Evolutionary conservation across 352 stramenopile genomes (phyloP).

Genomic region (Phytophthora niederhauseri): DNA sequence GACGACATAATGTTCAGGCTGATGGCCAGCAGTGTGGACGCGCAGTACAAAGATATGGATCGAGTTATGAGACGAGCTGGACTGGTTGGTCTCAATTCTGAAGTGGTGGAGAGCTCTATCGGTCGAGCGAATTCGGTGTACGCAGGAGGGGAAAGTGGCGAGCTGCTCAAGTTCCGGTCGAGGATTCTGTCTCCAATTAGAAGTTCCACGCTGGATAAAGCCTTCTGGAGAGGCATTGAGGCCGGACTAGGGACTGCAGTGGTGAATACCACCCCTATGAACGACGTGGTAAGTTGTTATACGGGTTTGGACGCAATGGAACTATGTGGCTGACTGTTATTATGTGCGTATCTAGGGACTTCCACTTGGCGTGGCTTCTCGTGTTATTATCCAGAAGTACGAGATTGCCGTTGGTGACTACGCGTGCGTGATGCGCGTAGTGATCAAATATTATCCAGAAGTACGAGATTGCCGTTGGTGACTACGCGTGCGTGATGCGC

Average conservation of each 20-base stretch:
- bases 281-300: neutral
- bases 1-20: neutral
- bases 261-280: neutral
- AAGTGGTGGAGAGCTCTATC: neutral
- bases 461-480: conserved; percentile 2
- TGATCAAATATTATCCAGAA: conserved; percentile 9
- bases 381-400: conserved; percentile 4
- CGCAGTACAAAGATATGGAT: neutral
- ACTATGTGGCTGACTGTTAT: too few species aligned
- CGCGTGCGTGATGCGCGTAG: conserved; percentile 5
- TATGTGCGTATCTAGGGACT: conserved; percentile 4
- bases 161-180: conserved; percentile 7
- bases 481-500: neutral
- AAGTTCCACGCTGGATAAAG: neutral
- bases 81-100: neutral
- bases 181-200: neutral
- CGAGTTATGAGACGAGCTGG: neutral
- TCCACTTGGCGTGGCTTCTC: neutral
- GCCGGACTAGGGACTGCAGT: neutral
- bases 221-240: conserved; percentile 1
- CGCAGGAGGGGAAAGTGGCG: neutral
- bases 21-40: neutral
- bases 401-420: conserved; percentile 1
- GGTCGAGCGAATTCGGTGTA: neutral
- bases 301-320: neutral